Evolutionary conservation across 108 stramenopile species (phyloP), one percentile per base, ranked within the genome.

Genomic region (Cyclotella atomus): DNA sequence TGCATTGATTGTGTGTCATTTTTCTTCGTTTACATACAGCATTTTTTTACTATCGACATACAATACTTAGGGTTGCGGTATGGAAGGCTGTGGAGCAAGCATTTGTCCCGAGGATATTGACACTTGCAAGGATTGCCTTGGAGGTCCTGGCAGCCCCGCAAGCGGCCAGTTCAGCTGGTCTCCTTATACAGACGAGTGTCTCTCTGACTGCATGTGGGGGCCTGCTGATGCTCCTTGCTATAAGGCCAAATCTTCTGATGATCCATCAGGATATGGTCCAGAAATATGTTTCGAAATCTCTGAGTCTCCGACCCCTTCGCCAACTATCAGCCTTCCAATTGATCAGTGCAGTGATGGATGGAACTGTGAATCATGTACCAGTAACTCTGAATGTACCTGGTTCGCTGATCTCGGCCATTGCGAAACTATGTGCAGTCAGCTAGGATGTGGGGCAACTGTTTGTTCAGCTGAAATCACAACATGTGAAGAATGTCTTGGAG

Each of bases 401-500:
- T 68, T 68, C 50, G 67, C n/a, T 23, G 47, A 9, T 38, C 9
- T 23, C 49, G 28, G 53, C 6, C 15, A 28, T 33, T 70, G 54
- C 30, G 55, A 49, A 21, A 17, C 17, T 23, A 28, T 56, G 30
- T 70, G 68, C 17, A 55, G 68, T 29, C 34, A 54, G 68, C 6
- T 49, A 3, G 68, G 54, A 25, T 70, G 68, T 19, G 54, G 68
- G 14, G 68, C 54, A 44, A 20, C 68, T 27, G 36, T 33, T 10
- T 70, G 54, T 5, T 54, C 68, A 3, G 8, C 27, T 19, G 32
- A 70, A 28, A 24, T 70, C 33, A 25, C 29, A 4, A 70, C 47
- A 20, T 70, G 53, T 52, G 24, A 57, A 6, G 46, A 45, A 15
- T 70, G 68, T 28, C 68, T 70, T 16, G 68, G 32, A 24, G 32